Evolutionary conservation across 306 rosid species (phyloP), one percentile per base, ranked within the genome.

Genomic region (Vigna radiata): DNA sequence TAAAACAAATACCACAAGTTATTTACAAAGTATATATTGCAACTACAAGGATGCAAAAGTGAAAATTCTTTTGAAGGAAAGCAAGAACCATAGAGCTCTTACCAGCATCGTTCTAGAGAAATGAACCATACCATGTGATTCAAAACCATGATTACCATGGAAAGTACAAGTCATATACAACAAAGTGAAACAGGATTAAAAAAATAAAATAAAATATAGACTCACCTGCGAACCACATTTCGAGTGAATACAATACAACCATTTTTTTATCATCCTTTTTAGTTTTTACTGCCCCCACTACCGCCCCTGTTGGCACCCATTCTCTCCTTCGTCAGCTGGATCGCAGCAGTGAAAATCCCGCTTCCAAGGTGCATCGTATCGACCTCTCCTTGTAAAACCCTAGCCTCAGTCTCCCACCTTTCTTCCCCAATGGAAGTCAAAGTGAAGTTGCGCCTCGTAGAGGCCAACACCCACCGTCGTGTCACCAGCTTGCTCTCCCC

Each of bases 201-300:
- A 78, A 64, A 4, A 78, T 39, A 74, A 53, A 69, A n/a, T n/a
- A n/a, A n/a, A n/a, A n/a, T n/a, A n/a, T n/a, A n/a, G n/a, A 29
- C 14, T 83, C 71, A 95, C 99, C 99, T 92, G 89, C 92, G 99
- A 85, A 92, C 83, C 81, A 92, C 97, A 69, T 78, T 79, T 83
- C 77, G 88, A 70, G 21, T 19, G 21, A 19, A 19, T 19, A 19
- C 21, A 19, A 19, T 19, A 19, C 21, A 19, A 19, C 21, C 21
- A 0, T 19, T 19, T 19, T 19, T 19, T n/a, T n/a, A 19, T 19
- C 21, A 19, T 19, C 21, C n/a, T 19, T 19, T 19, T 19, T 19
- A 19, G 21, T 19, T 19, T 19, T 19, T 19, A 7, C 81, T 8
- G 1, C 85, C 55, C 0, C 89, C 17, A 7, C 81, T 8, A 1